Percentiles rank a stretch among this genome's conserved stretches.
Conservation (phyloP, 176 grass and related monocot genomes). For the Saccharum officinarum region DNA sequence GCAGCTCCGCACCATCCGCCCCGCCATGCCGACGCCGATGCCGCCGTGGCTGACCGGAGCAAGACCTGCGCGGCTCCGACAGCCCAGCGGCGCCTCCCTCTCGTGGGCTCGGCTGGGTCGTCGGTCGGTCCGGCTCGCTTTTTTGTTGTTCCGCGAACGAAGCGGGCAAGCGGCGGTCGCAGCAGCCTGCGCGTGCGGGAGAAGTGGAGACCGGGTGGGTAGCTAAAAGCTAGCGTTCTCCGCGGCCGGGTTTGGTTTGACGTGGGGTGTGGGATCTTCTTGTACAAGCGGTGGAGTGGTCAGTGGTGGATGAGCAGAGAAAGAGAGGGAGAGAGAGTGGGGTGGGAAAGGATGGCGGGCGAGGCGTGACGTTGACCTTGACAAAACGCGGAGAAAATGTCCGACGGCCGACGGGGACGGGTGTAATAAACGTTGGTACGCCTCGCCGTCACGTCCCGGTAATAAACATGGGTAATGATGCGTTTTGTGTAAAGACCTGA, state of each 20-base stretch:
- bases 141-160: not conserved
- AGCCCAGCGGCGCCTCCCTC: not conserved
- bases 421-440: not conserved
- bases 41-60: not conserved
- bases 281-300: no score
- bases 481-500: not conserved
- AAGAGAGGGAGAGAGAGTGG: not conserved
- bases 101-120: not conserved
- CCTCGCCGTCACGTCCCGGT: not conserved
- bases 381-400: not conserved
- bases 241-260: not conserved
- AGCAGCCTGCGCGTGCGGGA: not conserved
- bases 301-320: no score
- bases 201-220: not conserved
- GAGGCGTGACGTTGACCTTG: not conserved
- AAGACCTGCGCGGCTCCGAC: not conserved
- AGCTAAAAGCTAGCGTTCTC: not conserved
- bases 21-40: slow-evolving; percentile 30
- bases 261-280: slow-evolving; percentile 26
- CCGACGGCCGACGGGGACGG: not conserved
- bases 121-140: not conserved
- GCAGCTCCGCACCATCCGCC: slow-evolving; percentile 58
- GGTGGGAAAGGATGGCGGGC: not conserved
- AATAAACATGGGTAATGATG: not conserved
- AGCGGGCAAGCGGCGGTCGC: not conserved